These are phyloP conservation scores for Blastomyces silverae DNA, from an alignment of 2,329 filamentous ascomycete species.

Conservation along the genomic window DNA sequence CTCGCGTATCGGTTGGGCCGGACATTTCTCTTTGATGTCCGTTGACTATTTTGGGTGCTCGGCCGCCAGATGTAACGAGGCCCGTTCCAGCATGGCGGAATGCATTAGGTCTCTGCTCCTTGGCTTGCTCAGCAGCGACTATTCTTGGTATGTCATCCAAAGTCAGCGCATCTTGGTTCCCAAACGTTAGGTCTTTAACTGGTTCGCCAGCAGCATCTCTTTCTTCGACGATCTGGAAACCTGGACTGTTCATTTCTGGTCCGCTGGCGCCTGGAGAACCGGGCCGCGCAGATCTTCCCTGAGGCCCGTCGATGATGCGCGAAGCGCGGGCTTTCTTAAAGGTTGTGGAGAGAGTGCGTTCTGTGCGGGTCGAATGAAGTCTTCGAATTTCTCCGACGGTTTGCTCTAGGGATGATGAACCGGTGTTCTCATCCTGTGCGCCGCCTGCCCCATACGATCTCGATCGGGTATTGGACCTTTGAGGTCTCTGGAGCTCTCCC, in stretches of 20 bases:
- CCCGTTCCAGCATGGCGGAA: constrained; percentile 69
- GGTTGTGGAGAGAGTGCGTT: constrained; percentile 88
- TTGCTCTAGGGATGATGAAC: constrained; percentile 80
- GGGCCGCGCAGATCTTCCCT: constrained; percentile 60
- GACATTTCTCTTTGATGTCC: constrained; percentile 64
- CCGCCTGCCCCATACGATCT: constrained; percentile 63
- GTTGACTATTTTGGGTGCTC: constrained; percentile 60
- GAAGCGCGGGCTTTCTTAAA: constrained; percentile 86
- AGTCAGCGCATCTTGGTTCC: constrained; percentile 82
- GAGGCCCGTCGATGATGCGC: constrained; percentile 82
- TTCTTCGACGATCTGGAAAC: constrained; percentile 76
- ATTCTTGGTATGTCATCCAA: constrained; percentile 95
- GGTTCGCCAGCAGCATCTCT: constrained; percentile 61
- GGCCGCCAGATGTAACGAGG: constrained; percentile 52
- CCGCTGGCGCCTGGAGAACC: constrained; percentile 53
- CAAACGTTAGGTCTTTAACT: constrained; percentile 75
- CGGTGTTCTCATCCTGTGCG: constrained; percentile 50
- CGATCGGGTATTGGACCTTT: constrained; percentile 62
- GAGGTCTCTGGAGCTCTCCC: constrained; percentile 46
- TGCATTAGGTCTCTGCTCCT: constrained; percentile 76
- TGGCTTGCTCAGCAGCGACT: constrained; percentile 88
- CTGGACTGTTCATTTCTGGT: constrained; percentile 48
- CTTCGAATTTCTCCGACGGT: constrained; percentile 92
- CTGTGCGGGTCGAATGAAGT: constrained; percentile 83
- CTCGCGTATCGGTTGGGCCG: constrained; percentile 43